phyloP scores from a whole-genome alignment of 257 asterid genomes.

The Capsicum chinense region DNA sequence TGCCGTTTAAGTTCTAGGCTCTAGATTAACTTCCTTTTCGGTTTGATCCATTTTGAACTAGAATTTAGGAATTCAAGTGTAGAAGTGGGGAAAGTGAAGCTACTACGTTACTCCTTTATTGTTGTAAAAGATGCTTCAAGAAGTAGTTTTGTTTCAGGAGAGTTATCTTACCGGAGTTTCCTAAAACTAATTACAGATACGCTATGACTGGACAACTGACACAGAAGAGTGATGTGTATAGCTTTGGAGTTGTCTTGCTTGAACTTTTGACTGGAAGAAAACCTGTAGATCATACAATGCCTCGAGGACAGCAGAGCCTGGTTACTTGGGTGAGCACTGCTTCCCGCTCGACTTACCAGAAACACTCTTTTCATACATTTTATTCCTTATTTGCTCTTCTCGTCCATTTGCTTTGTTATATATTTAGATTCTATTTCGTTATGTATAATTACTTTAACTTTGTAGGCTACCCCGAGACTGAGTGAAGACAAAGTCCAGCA shows the following conservation, averaged over 20 bases:
- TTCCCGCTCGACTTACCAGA: background rate
- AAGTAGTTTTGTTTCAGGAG: background rate
- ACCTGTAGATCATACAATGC: conserved; percentile 53
- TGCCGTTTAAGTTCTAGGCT: background rate
- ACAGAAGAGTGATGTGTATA: conserved; percentile 40
- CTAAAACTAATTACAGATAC: conserved; percentile 27
- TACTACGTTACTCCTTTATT: conserved; percentile 3
- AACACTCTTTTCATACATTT: background rate
- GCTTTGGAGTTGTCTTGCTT: conserved; percentile 50
- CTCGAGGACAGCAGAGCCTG: conserved; percentile 40
- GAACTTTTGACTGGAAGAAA: conserved; percentile 51
- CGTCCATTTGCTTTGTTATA: background rate
- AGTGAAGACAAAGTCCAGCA: conserved; percentile 53
- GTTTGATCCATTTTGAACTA: background rate
- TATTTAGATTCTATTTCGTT: background rate
- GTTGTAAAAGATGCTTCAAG: background rate
- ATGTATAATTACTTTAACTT: background rate
- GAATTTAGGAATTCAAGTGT: background rate
- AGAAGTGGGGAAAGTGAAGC: background rate
- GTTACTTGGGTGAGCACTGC: conserved; percentile 38
- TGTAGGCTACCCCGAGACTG: conserved; percentile 45
- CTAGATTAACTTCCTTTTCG: conserved; percentile 7
- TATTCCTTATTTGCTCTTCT: background rate
- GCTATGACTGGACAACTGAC: conserved; percentile 41
- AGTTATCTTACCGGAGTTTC: background rate